Percentiles rank a stretch among this genome's conserved stretches.
phyloP scores from a whole-genome alignment of 495 filamentous ascomycete species.

The Penicilliopsis zonata region DNA sequence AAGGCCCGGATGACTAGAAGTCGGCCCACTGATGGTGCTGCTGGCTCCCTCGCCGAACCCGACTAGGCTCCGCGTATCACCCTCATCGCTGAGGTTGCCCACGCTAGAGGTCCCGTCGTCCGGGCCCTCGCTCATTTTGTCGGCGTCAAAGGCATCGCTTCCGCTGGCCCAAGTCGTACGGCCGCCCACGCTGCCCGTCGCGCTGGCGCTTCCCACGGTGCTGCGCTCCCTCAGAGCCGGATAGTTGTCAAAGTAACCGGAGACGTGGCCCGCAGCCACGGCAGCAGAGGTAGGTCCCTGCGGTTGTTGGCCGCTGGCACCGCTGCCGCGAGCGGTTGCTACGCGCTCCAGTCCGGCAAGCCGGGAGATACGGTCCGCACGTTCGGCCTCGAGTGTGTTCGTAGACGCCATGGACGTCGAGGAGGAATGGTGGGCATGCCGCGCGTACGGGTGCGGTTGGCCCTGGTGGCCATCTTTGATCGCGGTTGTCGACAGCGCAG shows the following conservation, averaged over 20 bases:
- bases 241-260: conserved; percentile 60
- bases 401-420: conserved; percentile 42
- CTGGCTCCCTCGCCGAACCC: conserved; percentile 82
- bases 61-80: conserved; percentile 59
- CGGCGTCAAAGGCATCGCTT: conserved; percentile 49
- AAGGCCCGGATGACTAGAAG: conserved; percentile 28
- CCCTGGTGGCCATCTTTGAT: conserved; percentile 91
- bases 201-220: conserved; percentile 78
- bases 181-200: conserved; percentile 60
- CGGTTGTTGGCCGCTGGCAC: conserved; percentile 15
- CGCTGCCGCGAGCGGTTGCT: conserved; percentile 47
- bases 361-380: conserved; percentile 85
- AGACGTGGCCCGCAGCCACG: conserved; percentile 17
- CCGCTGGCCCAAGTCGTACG: conserved; percentile 63
- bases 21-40: conserved; percentile 65
- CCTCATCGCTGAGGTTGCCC: conserved; percentile 71
- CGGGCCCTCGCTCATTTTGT: conserved; percentile 61
- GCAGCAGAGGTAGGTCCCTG: conserved; percentile 7
- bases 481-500: conserved; percentile 76
- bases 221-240: conserved; percentile 53
- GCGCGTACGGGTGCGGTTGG: conserved; percentile 41
- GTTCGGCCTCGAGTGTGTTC: conserved; percentile 74
- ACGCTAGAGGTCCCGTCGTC: conserved; percentile 50
- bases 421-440: conserved; percentile 41
- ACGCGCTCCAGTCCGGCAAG: conserved; percentile 77